Evolutionary conservation across 495 filamentous ascomycete species (phyloP).

Genomic region (Penicillium coffeae): DNA sequence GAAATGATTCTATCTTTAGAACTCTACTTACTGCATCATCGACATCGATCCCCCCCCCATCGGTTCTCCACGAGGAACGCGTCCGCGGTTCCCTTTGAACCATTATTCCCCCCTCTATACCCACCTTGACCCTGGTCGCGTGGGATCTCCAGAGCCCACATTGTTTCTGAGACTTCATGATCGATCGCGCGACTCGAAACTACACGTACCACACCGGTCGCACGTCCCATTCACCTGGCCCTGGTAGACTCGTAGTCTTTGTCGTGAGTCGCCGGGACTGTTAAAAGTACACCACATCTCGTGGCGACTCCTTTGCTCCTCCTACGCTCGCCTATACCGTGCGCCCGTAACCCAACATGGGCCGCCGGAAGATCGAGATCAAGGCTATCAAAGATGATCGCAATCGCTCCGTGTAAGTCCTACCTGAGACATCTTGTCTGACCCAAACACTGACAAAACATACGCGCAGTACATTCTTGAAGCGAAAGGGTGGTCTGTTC

Average conservation of each 20-base stretch:
- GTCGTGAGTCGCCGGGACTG: not conserved
- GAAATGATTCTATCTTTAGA: slow-evolving; percentile 33
- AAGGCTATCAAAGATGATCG: slow-evolving; percentile 99
- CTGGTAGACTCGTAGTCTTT: not conserved
- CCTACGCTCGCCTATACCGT: slow-evolving; percentile 2
- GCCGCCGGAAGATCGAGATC: slow-evolving; percentile 89
- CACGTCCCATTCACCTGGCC: not conserved
- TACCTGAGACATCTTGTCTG: slow-evolving; percentile 3
- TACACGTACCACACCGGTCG: not conserved
- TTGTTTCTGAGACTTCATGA: slow-evolving; percentile 1
- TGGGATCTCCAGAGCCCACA: not conserved
- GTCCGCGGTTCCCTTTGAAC: not conserved
- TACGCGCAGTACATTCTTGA: slow-evolving; percentile 78
- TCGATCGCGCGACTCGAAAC: not conserved
- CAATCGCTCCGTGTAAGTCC: slow-evolving; percentile 93
- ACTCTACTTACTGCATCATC: slow-evolving; percentile 33
- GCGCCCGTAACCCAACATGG: slow-evolving; percentile 44
- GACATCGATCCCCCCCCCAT: slow-evolving; percentile 18
- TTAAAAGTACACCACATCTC: not conserved
- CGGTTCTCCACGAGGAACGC: slow-evolving; percentile 13
- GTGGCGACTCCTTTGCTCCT: slow-evolving; percentile 1
- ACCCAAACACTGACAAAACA: not conserved
- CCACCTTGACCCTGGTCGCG: not conserved
- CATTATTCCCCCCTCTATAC: not conserved
- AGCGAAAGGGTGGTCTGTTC: slow-evolving; percentile 97